Evolutionary conservation across 2,329 filamentous ascomycete species (phyloP).

Genomic region (Xylaria sp.): DNA sequence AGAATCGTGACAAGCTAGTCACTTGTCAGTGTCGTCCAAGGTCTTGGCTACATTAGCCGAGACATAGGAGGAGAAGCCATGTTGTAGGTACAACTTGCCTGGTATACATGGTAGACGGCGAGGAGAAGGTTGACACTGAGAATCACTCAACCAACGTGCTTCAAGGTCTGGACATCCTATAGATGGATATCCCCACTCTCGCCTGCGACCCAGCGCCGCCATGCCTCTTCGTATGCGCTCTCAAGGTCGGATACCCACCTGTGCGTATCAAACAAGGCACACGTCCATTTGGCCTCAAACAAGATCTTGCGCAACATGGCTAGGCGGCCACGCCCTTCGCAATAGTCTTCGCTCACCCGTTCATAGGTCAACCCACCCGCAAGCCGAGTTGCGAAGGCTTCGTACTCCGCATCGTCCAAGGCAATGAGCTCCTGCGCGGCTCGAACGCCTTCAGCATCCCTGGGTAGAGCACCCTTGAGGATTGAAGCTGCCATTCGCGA

Average conservation of each 20-base stretch:
- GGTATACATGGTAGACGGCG: neutral
- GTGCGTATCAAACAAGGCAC: constrained; percentile 88
- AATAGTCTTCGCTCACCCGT: constrained; percentile 56
- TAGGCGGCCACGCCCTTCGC: constrained; percentile 73
- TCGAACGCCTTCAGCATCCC: constrained; percentile 70
- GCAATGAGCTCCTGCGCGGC: constrained; percentile 83
- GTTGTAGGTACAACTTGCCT: neutral
- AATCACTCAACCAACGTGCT: constrained; percentile 13
- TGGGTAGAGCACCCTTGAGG: constrained; percentile 86
- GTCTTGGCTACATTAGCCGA: constrained; percentile 10
- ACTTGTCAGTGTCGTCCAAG: constrained; percentile 2
- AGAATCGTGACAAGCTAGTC: constrained; percentile 3
- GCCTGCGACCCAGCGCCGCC: constrained; percentile 86
- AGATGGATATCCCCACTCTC: constrained; percentile 95
- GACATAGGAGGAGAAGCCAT: constrained; percentile 3
- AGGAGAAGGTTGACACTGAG: neutral
- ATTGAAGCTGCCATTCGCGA: constrained; percentile 98
- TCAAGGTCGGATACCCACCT: constrained; percentile 94
- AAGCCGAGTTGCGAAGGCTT: constrained; percentile 77
- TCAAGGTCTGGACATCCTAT: constrained; percentile 28
- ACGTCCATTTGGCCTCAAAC: constrained; percentile 85
- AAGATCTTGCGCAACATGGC: constrained; percentile 82
- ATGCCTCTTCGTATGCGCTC: constrained; percentile 86
- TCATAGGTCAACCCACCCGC: constrained; percentile 72
- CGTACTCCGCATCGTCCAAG: constrained; percentile 82